Evolutionary conservation across 192 early-diverging fungal genomes (phyloP), one percentile per base, ranked within the genome.

Genomic region (Gaertneriomyces sp.): DNA sequence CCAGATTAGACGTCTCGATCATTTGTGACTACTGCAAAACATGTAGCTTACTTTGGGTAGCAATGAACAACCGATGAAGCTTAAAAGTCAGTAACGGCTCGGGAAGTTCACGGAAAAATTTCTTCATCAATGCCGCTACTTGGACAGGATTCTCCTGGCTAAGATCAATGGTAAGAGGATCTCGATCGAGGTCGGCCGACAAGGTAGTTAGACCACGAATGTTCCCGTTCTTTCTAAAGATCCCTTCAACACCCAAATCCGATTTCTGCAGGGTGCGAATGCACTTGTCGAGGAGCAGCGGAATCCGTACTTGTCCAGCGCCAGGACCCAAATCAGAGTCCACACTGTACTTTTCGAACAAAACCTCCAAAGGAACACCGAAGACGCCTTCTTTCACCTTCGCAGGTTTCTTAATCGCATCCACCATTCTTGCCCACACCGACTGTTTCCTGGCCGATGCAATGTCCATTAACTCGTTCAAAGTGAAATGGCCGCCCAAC

Each of bases 191-290:
- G 0, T 83, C 72, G 41, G 96, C 95, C 4, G 86, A 85, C 12
- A 94, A 67, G 40, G 91, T 89, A 58, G 94, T 95, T 56, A 98
- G 76, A 14, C 90, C 78, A 63, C 92, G 74, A 67, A 98, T 95
- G 66, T 98, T 98, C 6, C 96, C 96, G 71, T 98, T 98, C 77
- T 98, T 98, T 65, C 96, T 77, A 80, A 98, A 98, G 8, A 98
- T 90, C 6, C 96, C 96, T 70, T 98, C 95, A 16, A 91, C 86
- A 0, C 86, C 82, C 81, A 98, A 80, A 68, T 87, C 86, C 84
- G 53, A 20, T 63, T 81, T 76, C 47, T 85, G 81, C 83, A 98
- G 79, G 5, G 85, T 83, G 12, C 78, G 75, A 60, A 98, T 87
- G 55, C 88, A 87, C 60, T 83, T 75, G 46, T 97, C 92, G 47